Conservation (phyloP, 139 green algal genomes). For the Diplosphaera chodatii region DNA sequence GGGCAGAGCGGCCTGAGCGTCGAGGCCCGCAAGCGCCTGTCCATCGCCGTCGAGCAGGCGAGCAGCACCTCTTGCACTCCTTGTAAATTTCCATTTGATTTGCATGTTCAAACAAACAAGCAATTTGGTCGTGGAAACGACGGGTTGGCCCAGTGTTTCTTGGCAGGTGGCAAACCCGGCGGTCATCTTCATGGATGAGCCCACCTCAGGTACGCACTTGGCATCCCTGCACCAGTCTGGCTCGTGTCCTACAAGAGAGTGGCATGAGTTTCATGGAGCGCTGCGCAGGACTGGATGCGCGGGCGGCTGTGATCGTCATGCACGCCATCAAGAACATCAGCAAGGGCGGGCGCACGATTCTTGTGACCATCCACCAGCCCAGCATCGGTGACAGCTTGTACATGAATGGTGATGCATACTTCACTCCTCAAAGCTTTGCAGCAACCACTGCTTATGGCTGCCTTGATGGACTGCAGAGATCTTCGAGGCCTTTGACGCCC, state of each 20-base stretch:
- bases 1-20: slow-evolving; percentile 45
- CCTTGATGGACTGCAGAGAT: slow-evolving; percentile 39
- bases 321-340: slow-evolving; percentile 54
- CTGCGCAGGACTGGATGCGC: slow-evolving; percentile 69
- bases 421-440: no score
- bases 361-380: slow-evolving; percentile 91
- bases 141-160: no score
- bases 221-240: no score
- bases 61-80: not conserved
- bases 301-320: slow-evolving; percentile 72
- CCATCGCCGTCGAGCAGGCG: slow-evolving; percentile 84
- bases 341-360: slow-evolving; percentile 60
- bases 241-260: no score
- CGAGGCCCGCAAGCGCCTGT: slow-evolving; percentile 89
- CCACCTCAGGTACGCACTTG: no score
- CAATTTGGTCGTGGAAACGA: no score
- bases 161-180: slow-evolving; percentile 71
- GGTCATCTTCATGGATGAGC: slow-evolving; percentile 94
- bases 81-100: not conserved
- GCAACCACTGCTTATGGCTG: no score
- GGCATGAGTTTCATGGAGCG: no score
- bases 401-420: no score
- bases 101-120: no score
- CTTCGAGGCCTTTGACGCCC: slow-evolving; percentile 59
- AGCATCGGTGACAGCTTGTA: slow-evolving; percentile 44